Evolutionary conservation across 495 filamentous ascomycete genomes (phyloP).

Genomic region (Trypethelium eluteriae): DNA sequence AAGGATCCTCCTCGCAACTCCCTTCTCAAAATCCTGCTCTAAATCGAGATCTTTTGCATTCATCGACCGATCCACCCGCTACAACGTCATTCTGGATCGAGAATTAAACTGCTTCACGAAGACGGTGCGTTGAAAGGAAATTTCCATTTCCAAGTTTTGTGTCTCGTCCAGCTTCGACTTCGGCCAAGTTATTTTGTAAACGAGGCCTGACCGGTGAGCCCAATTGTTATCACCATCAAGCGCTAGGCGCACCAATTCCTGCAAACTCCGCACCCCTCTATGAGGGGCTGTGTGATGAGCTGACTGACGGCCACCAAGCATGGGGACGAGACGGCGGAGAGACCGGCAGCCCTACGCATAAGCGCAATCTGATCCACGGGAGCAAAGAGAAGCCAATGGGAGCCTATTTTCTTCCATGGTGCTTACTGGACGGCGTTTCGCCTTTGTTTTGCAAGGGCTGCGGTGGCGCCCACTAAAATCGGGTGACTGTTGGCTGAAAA

Average conservation of each 20-base stretch:
- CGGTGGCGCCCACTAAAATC: not conserved
- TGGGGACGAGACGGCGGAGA: conserved; percentile 5
- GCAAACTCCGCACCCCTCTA: not conserved
- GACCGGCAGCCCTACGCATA: conserved; percentile 9
- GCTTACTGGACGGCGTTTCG: conserved; percentile 8
- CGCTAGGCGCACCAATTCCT: not conserved
- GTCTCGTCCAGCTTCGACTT: not conserved
- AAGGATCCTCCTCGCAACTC: not conserved
- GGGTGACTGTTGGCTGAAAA: conserved; percentile 1
- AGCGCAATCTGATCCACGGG: not conserved
- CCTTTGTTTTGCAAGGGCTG: conserved; percentile 8
- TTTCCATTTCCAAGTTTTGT: conserved; percentile 4
- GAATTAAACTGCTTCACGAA: not conserved
- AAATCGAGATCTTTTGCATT: conserved; percentile 8
- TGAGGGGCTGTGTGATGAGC: not conserved
- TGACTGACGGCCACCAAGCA: not conserved
- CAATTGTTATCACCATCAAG: not conserved
- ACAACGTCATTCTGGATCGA: not conserved
- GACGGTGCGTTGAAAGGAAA: conserved; percentile 5
- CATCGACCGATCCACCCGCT: conserved; percentile 1
- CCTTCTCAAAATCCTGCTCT: not conserved
- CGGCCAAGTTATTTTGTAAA: not conserved
- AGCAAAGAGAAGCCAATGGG: not conserved
- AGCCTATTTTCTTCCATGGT: not conserved
- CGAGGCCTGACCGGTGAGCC: conserved; percentile 6